A percentile compares a stretch with the other conserved stretches of the same genome.
Conservation (phyloP, 2,329 filamentous ascomycete species). For the Leptodontidium sp. region DNA sequence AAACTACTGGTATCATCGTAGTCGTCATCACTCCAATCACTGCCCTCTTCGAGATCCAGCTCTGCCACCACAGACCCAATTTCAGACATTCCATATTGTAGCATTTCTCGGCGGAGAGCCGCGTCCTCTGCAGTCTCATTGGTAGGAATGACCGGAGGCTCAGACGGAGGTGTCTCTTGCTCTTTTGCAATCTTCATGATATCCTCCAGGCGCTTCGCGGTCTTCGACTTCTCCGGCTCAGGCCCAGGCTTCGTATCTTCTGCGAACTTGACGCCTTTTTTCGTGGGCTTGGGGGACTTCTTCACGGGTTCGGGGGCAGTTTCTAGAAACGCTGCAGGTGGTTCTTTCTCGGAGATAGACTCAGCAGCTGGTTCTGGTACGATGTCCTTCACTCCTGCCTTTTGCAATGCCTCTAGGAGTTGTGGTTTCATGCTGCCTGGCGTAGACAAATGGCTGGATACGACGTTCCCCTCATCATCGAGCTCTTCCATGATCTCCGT, state of each 20-base stretch:
- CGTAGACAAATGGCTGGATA: slow-evolving; percentile 71
- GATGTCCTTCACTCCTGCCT: slow-evolving; percentile 72
- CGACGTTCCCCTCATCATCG: slow-evolving; percentile 87
- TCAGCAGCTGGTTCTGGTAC: slow-evolving; percentile 29
- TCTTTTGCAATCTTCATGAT: slow-evolving; percentile 65
- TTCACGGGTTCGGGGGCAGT: slow-evolving; percentile 3
- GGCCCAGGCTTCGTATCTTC: slow-evolving; percentile 62
- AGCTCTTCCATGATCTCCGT: slow-evolving; percentile 93
- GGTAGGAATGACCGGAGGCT: slow-evolving; percentile 68
- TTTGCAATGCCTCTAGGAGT: slow-evolving; percentile 76
- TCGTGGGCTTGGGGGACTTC: slow-evolving; percentile 41
- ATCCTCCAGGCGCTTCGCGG: slow-evolving; percentile 55
- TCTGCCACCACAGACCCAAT: slow-evolving; percentile 93
- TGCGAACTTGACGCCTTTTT: slow-evolving; percentile 70
- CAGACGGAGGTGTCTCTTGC: slow-evolving; percentile 53
- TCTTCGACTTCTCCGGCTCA: slow-evolving; percentile 40
- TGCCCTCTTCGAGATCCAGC: slow-evolving; percentile 79
- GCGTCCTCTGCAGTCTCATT: slow-evolving; percentile 85
- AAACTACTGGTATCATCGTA: slow-evolving; percentile 61
- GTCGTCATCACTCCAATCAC: slow-evolving; percentile 62
- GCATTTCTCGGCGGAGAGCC: slow-evolving; percentile 83
- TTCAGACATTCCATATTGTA: slow-evolving; percentile 87
- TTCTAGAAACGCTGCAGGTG: background rate
- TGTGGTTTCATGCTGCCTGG: slow-evolving; percentile 73
- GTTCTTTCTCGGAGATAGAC: background rate